Evolutionary conservation across 2,329 filamentous ascomycete genomes (phyloP).

Genomic region (Trichoderma sp.): DNA sequence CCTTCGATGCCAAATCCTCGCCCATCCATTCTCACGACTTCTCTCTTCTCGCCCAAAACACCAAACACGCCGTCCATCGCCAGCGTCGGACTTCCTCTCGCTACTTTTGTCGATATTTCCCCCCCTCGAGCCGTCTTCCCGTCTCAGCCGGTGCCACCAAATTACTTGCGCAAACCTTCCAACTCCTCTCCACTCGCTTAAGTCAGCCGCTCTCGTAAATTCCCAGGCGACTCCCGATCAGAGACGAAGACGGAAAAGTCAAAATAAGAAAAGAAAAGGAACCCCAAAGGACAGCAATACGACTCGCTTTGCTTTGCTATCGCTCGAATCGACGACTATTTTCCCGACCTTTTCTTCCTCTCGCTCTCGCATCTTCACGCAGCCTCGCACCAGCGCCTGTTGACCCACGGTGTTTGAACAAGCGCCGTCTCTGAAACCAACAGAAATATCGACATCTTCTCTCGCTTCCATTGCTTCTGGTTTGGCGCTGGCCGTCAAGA

Average conservation of each 20-base stretch:
- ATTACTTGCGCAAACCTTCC: neutral
- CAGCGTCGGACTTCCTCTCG: conserved; percentile 10
- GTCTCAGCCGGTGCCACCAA: neutral
- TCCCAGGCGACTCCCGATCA: neutral
- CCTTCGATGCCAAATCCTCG: neutral
- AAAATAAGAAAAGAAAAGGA: neutral
- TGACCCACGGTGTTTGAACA: conserved; percentile 6
- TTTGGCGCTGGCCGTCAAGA: conserved; percentile 17
- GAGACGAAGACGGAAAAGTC: neutral
- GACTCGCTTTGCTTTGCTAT: neutral
- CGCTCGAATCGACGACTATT: neutral
- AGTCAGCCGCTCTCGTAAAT: neutral
- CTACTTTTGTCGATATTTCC: neutral
- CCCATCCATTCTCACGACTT: neutral
- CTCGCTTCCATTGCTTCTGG: conserved; percentile 1
- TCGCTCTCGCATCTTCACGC: neutral
- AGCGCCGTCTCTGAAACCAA: conserved; percentile 12
- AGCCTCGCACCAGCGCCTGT: neutral
- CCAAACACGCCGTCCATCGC: conserved; percentile 18
- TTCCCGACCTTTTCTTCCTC: neutral
- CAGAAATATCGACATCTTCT: neutral
- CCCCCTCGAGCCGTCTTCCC: neutral
- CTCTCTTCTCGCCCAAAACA: neutral
- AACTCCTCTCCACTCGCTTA: neutral
- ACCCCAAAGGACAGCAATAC: neutral